Evolutionary conservation across 2,329 filamentous ascomycete species (phyloP).

Genomic region (Botrytis porri): DNA sequence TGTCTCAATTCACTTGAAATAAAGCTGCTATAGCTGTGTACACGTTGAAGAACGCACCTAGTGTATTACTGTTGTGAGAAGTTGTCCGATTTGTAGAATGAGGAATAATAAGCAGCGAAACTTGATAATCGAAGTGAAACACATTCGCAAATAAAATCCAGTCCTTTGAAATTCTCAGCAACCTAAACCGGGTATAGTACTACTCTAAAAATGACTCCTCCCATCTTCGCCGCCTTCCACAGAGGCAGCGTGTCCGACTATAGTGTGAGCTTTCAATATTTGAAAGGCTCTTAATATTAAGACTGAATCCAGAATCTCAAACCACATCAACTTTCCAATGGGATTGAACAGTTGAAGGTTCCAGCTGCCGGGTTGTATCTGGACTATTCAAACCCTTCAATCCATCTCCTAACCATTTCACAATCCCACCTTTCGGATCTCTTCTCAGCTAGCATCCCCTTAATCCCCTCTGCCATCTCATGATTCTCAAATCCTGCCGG

Average conservation of each 20-base stretch:
- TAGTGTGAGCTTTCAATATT: not conserved
- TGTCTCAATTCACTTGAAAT: not conserved
- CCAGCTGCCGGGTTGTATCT: not conserved
- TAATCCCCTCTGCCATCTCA: slow-evolving; percentile 31
- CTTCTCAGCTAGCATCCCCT: slow-evolving; percentile 26
- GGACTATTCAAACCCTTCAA: slow-evolving; percentile 9
- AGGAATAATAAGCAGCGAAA: not conserved
- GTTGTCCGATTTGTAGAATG: not conserved
- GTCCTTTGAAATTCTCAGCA: not conserved
- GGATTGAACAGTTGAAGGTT: not conserved
- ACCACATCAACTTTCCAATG: not conserved
- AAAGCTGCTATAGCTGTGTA: not conserved
- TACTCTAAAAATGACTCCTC: not conserved
- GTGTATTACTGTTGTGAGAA: not conserved
- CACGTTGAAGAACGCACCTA: not conserved
- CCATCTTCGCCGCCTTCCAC: not conserved
- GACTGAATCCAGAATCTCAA: not conserved
- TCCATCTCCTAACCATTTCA: slow-evolving; percentile 27
- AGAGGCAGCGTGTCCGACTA: not conserved
- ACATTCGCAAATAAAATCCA: not conserved
- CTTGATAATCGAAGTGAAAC: not conserved
- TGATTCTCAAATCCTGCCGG: slow-evolving; percentile 31
- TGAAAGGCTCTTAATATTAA: not conserved
- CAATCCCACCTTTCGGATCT: slow-evolving; percentile 28
- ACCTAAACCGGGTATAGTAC: not conserved